Base-by-base conservation (phyloP, 202 grass and related monocot species). In the Carex sylvatica region DNA sequence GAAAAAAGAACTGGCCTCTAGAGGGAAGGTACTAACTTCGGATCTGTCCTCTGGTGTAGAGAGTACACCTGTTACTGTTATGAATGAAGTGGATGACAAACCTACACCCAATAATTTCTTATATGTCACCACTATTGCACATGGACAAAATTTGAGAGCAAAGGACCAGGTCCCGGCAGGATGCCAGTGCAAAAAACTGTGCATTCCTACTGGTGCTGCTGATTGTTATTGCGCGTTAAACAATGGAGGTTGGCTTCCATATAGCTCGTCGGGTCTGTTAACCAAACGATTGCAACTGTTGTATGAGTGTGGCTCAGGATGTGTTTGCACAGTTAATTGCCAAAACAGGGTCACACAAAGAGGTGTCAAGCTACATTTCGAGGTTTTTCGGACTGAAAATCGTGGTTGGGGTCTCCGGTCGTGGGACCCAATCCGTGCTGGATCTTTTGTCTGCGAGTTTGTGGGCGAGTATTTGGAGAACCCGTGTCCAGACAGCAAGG, bases 341-440 rank as follows among this genome's bases (percentile, higher is more conserved):
- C 86, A 77, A 44, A 94, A 97, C 70, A 94, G 91, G 76, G 38
- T 94, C 53, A 46, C 88, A 10, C 91, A 94, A 72, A 97, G 69
- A 61, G 91, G 94, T 66, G 38, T 92, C 69, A 78, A 55, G 35
- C 85, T 92, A 9, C 89, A 92, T 5, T 91, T 88, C 11, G 89
- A 94, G 89, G 87, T 94, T 72, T 91, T 87, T 24, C 38, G 73
- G 80, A 94, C 92, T 4, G 49, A 83, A 38, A 79, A 89, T 13
- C 62, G 62, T 12, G 87, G 89, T n/a, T 94, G 92, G 92, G 89
- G 89, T 36, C 60, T 94, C 33, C 82, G 89, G 9, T 94, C 87
- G 0, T 91, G 89, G 92, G 89, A 91, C 13, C 89, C 92, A 1
- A 87, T 94, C 31, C 78, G 83, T 83, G 92, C 92, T 4, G 89